Evolutionary conservation across 768 basidiomycete species (phyloP), one percentile per base, ranked within the genome.

Genomic region (Mycena capillaripes): DNA sequence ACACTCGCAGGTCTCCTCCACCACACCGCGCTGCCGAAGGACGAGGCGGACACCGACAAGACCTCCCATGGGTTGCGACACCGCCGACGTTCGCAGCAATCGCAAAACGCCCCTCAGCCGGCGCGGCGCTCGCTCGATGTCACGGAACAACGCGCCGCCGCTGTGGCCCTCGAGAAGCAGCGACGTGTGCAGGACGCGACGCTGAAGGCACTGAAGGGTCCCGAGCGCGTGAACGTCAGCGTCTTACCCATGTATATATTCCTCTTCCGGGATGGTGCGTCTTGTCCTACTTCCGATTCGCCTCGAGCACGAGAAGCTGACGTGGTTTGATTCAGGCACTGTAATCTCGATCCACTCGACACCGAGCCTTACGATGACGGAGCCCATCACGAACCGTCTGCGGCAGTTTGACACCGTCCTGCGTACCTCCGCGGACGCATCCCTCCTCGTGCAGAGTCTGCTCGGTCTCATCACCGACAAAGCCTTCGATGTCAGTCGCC

Each of bases 381-480:
- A 82, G 2, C 90, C 92, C 1, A 92, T 94, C 70, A 79, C 86
- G 29, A 79, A 83, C 19, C 89, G 92, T 14, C 79, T 95, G 48
- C 84, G 84, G 30, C 87, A 89, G 70, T 81, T 85, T 3, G 89
- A 93, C 72, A 91, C 91, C 0, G 83, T 88, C 4, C 82, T 94
- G 12, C 85, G 92, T 32, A 86, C 84, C 53, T 89, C 90, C 0
- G 89, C 90, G 29, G 94, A 95, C 75, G 84, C 91, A 7, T 92
- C 91, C 16, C 80, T 95, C 16, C 84, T 95, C 12, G 86, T 95
- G 7, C 90, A 95, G 78, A 89, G 89, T 44, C 76, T 95, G 21
- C 82, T 95, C 48, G 93, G 93, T 77, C 84, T 74, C 27, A 90
- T 92, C 50, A 91, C 93, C 12, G 93, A 95, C 77, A 85, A 87